Evolutionary conservation across 305 asterid species (phyloP).

Genomic region (Striga hermonthica): DNA sequence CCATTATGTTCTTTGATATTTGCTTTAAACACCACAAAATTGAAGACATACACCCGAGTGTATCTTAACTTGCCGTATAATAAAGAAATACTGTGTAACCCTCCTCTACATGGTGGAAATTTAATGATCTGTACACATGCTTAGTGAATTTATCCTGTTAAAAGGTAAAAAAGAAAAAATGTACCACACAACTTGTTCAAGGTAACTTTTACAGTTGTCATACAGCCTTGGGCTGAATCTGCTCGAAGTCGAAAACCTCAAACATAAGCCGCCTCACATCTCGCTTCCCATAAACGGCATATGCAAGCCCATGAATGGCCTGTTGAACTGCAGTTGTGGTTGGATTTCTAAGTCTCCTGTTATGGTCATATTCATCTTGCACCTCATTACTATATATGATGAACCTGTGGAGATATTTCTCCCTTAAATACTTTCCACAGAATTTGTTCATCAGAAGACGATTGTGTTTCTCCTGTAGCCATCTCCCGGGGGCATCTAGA

Average conservation of each 20-base stretch:
- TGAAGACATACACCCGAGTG: too few relatives aligned
- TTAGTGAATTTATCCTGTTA: too few relatives aligned
- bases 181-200: too few relatives aligned
- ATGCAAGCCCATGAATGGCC: conserved; percentile 85
- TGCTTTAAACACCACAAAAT: too few relatives aligned
- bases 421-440: conserved; percentile 86
- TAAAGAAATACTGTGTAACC: too few relatives aligned
- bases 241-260: conserved; percentile 95
- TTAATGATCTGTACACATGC: too few relatives aligned
- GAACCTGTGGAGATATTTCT: conserved; percentile 73
- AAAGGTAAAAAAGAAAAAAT: too few relatives aligned
- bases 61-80: too few relatives aligned
- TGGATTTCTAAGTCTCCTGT: conserved; percentile 89
- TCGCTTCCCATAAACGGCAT: conserved; percentile 84
- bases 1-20: too few relatives aligned
- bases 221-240: conserved; percentile 72
- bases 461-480: conserved; percentile 86
- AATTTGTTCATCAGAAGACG: conserved; percentile 90
- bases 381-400: conserved; percentile 84
- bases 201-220: conserved; percentile 22
- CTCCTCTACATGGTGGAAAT: too few relatives aligned
- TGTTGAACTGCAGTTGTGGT: conserved; percentile 94
- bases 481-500: conserved; percentile 90
- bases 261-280: conserved; percentile 93
- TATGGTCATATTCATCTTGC: conserved; percentile 81